Percentiles rank a stretch among this genome's conserved stretches.
Evolutionary conservation across 2,329 filamentous ascomycete species (phyloP).

Genomic region (Lasiodiplodia sp.): DNA sequence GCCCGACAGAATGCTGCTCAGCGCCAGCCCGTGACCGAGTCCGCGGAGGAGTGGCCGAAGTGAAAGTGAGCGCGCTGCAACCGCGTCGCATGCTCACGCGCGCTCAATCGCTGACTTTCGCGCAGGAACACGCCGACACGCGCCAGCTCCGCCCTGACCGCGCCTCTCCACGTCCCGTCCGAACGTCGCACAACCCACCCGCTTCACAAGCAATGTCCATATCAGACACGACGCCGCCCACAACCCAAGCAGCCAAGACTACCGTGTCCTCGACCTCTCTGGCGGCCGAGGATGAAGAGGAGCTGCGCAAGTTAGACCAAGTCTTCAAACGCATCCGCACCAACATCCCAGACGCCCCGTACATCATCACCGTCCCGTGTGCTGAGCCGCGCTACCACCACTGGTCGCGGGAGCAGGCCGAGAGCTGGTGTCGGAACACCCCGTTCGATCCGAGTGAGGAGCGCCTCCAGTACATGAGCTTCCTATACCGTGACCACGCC

Average conservation of each 20-base stretch:
- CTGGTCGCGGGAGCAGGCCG: slow-evolving; percentile 48
- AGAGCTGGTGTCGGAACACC: slow-evolving; percentile 54
- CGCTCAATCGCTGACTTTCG: slow-evolving; percentile 12
- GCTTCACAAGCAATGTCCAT: slow-evolving; percentile 40
- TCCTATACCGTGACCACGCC: slow-evolving; percentile 64
- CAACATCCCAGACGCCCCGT: slow-evolving; percentile 52
- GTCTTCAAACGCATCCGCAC: slow-evolving; percentile 53
- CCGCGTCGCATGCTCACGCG: neutral
- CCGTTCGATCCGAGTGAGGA: slow-evolving; percentile 64
- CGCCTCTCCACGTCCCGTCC: slow-evolving; percentile 23
- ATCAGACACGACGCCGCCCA: slow-evolving; percentile 40
- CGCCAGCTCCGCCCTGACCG: slow-evolving; percentile 25
- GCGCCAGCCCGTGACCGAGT: slow-evolving; percentile 30
- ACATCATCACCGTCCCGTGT: slow-evolving; percentile 57
- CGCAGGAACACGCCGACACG: slow-evolving; percentile 19
- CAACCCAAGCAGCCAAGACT: slow-evolving; percentile 37
- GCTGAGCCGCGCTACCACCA: slow-evolving; percentile 52
- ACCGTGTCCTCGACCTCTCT: slow-evolving; percentile 29
- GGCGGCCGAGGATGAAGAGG: slow-evolving; percentile 42
- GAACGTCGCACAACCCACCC: slow-evolving; percentile 26
- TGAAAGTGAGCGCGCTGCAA: slow-evolving; percentile 21
- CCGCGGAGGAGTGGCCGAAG: slow-evolving; percentile 30
- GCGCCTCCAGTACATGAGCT: slow-evolving; percentile 68
- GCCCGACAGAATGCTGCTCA: slow-evolving; percentile 29
- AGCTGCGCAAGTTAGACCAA: slow-evolving; percentile 50